Evolutionary conservation across 495 filamentous ascomycete species (phyloP).

Genomic region (Chaetomium cochliodes): DNA sequence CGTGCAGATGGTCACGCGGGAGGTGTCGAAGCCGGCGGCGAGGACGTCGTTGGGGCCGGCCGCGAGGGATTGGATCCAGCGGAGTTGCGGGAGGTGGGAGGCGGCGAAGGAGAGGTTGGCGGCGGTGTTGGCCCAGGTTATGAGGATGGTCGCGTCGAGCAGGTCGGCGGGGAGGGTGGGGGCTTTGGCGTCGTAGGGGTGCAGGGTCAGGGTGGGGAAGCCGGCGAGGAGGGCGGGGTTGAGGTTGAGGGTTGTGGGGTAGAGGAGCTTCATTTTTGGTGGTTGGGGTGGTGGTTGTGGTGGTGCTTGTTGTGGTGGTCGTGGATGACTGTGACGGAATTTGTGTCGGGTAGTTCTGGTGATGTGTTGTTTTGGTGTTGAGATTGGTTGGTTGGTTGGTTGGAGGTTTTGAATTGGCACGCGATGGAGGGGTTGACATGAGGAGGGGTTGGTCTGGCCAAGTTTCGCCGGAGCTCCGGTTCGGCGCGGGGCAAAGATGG

Average conservation of each 20-base stretch:
- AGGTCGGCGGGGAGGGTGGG: conserved; percentile 52
- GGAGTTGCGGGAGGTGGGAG: conserved; percentile 48
- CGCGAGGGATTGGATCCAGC: conserved; percentile 62
- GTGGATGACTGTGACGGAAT: too few species aligned
- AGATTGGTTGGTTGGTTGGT: too few species aligned
- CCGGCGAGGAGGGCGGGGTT: conserved; percentile 50
- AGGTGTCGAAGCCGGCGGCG: conserved; percentile 53
- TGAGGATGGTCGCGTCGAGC: conserved; percentile 54
- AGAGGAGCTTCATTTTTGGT: conserved; percentile 59
- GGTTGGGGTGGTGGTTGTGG: background rate
- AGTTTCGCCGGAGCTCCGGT: too few species aligned
- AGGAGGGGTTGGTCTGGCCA: too few species aligned
- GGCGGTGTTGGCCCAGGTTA: conserved; percentile 57
- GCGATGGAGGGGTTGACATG: too few species aligned
- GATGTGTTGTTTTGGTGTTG: too few species aligned
- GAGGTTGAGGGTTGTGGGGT: conserved; percentile 57
- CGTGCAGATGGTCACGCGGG: conserved; percentile 47
- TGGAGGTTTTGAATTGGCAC: too few species aligned
- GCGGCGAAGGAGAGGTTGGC: conserved; percentile 54
- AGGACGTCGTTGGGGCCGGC: conserved; percentile 63
- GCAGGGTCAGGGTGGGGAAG: conserved; percentile 49
- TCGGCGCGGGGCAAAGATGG: background rate
- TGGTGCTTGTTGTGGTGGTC: background rate
- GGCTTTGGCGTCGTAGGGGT: conserved; percentile 55
- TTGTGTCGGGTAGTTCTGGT: background rate